These are phyloP conservation scores for Euphorbia peplus DNA, from an alignment of 345 rosid genomes.

Conservation along the genomic window DNA sequence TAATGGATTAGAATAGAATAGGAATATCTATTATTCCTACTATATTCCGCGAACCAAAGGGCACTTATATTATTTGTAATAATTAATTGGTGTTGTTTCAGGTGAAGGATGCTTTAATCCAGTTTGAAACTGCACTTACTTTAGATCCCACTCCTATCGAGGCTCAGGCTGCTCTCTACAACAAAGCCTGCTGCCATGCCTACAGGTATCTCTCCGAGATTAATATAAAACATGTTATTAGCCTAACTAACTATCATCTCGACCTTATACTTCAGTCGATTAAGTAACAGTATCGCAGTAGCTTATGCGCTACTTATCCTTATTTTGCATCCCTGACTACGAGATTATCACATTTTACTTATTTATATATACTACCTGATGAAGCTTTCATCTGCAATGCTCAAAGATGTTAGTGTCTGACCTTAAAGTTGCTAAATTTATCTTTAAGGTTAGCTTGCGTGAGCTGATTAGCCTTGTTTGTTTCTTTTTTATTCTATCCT, in stretches of 20 bases:
- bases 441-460: not conserved
- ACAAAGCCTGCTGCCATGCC: slow-evolving; percentile 95
- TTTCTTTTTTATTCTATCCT: slow-evolving; percentile 22
- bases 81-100: slow-evolving; percentile 38
- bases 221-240: no score
- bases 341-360: not conserved
- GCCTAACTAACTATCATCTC: no score
- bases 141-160: slow-evolving; percentile 69
- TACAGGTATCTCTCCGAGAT: no score
- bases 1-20: no score
- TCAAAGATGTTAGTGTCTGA: not conserved
- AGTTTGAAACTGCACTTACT: slow-evolving; percentile 76
- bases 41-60: no score
- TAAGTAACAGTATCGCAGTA: no score
- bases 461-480: slow-evolving; percentile 10
- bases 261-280: no score
- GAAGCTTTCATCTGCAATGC: not conserved
- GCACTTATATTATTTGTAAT: not conserved
- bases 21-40: no score
- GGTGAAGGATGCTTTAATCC: slow-evolving; percentile 83
- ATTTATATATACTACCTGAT: no score
- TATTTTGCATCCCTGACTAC: not conserved
- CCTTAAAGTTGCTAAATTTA: slow-evolving; percentile 1
- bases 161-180: slow-evolving; percentile 91
- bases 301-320: not conserved